phyloP scores from a whole-genome alignment of 2,329 filamentous ascomycete species.

The Fusarium zealandicum region DNA sequence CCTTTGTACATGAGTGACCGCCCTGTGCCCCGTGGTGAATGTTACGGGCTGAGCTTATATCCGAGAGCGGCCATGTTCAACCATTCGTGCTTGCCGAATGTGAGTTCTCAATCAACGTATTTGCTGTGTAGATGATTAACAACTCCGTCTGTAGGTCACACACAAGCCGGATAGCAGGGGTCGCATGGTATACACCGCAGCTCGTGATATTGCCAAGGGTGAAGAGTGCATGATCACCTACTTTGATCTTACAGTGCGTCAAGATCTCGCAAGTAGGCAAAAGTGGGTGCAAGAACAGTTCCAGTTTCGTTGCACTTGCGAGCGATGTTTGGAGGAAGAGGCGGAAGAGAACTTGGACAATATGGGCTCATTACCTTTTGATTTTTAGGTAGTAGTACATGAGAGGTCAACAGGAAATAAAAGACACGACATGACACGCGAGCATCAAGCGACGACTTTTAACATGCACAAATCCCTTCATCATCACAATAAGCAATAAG shows the following conservation, averaged over 20 bases:
- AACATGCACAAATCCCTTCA: too few relatives aligned
- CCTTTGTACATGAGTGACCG: slow-evolving; percentile 21
- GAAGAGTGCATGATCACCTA: slow-evolving; percentile 43
- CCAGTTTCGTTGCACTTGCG: slow-evolving; percentile 38
- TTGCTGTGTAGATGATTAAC: background rate
- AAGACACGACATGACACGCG: too few relatives aligned
- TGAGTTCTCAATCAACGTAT: slow-evolving; percentile 14
- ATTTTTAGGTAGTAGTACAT: background rate
- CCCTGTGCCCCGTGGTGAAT: slow-evolving; percentile 32
- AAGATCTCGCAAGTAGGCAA: slow-evolving; percentile 30
- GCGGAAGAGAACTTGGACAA: slow-evolving; percentile 29
- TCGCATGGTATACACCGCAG: slow-evolving; percentile 40
- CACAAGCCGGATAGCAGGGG: slow-evolving; percentile 37
- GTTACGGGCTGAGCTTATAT: slow-evolving; percentile 38
- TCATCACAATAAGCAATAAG: too few relatives aligned
- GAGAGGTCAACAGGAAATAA: background rate
- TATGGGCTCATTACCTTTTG: slow-evolving; percentile 36
- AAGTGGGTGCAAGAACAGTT: slow-evolving; percentile 32
- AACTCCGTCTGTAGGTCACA: slow-evolving; percentile 21
- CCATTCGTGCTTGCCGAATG: slow-evolving; percentile 43
- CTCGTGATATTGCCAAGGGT: slow-evolving; percentile 32
- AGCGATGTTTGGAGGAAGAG: slow-evolving; percentile 37
- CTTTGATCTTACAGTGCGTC: slow-evolving; percentile 35
- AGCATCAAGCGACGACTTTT: too few relatives aligned
- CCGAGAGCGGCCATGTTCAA: slow-evolving; percentile 43